Base-by-base conservation (phyloP, 2,329 filamentous ascomycete genomes). In the Aotearoamyces nothofagi region DNA sequence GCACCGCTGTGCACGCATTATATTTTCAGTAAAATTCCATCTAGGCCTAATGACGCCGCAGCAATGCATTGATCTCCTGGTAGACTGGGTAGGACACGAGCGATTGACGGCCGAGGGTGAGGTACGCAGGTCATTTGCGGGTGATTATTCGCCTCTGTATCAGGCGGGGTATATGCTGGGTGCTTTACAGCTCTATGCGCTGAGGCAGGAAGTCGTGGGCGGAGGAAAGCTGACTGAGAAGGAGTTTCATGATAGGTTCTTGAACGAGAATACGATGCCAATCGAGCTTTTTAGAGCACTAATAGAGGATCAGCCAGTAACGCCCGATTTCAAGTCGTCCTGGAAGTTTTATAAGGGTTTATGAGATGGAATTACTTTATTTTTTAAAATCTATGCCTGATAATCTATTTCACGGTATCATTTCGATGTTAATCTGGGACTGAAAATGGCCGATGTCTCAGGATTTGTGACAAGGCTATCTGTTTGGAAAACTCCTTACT, bases 141-240 rank as follows among this genome's bases (percentile, higher is more conserved):
- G 66, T 2, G 58, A 65, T 10, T 72, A 72, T 42, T 49, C 56
- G 1, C 66, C 69, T 2, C 41, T 73, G 5, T 73, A 73, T 37
- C 68, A 73, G 44, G 63, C 62, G 0, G 67, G 61, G 0, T 73
- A 73, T 41, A 63, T 72, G 57, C 48, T 72, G 1, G 68, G 69
- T 0, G 67, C 67, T 1, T 44, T 74, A 40, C 68, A 73, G 43
- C 41, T 73, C 7, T 59, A 60, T 41, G 48, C 53, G 4, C 41
- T 74, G 33, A 49, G 66, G 2, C 48, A 55, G 9, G 65, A 72
- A 44, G 45, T 60, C 2, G 39, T 72, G 3, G 48, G 48, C 0
- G 35, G 29, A 2, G 54, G 51, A 0, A 27, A 37, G 16, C 49
- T 62, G 37, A 39, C 39, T 1, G 66, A 72, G 43, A 70, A 64